These are phyloP conservation scores for Beta macrorhiza DNA, from an alignment of 179 eudicot species.

Conservation along the genomic window DNA sequence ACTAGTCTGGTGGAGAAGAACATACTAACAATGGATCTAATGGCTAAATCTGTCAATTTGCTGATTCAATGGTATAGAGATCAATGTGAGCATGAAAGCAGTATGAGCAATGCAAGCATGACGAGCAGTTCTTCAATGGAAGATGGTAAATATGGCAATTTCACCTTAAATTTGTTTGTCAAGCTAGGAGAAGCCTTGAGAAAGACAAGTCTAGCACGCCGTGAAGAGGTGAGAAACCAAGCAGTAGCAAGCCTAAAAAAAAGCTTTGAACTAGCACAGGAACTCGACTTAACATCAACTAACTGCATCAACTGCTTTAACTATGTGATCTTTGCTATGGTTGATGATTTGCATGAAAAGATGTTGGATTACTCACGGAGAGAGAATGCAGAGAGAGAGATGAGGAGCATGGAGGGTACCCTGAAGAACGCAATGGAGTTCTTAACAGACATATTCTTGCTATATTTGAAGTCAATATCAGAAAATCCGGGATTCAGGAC, in stretches of 20 bases:
- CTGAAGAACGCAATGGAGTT: constrained; percentile 82
- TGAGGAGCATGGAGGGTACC: constrained; percentile 94
- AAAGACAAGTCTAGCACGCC: constrained; percentile 76
- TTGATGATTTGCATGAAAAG: constrained; percentile 91
- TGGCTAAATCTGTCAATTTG: constrained; percentile 69
- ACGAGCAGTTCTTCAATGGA: constrained; percentile 49
- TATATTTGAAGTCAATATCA: constrained; percentile 53
- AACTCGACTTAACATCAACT: constrained; percentile 56
- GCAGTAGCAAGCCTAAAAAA: constrained; percentile 63
- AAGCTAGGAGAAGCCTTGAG: constrained; percentile 73
- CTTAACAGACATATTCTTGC: constrained; percentile 60
- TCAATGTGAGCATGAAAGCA: constrained; percentile 67
- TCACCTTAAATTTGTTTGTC: constrained; percentile 49
- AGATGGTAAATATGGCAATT: constrained; percentile 41
- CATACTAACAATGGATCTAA: constrained; percentile 60
- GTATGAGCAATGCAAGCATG: constrained; percentile 42
- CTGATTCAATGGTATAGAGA: constrained; percentile 62
- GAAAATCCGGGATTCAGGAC: constrained; percentile 59
- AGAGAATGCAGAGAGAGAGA: constrained; percentile 82
- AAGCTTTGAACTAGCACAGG: constrained; percentile 67
- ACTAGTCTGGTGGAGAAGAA: constrained; percentile 65
- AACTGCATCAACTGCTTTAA: constrained; percentile 61
- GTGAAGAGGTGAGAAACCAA: constrained; percentile 89
- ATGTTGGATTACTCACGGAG: constrained; percentile 86
- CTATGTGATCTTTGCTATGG: constrained; percentile 78